phyloP scores from a whole-genome alignment of 192 early-diverging fungal genomes.

The Mortierella hygrophila region DNA sequence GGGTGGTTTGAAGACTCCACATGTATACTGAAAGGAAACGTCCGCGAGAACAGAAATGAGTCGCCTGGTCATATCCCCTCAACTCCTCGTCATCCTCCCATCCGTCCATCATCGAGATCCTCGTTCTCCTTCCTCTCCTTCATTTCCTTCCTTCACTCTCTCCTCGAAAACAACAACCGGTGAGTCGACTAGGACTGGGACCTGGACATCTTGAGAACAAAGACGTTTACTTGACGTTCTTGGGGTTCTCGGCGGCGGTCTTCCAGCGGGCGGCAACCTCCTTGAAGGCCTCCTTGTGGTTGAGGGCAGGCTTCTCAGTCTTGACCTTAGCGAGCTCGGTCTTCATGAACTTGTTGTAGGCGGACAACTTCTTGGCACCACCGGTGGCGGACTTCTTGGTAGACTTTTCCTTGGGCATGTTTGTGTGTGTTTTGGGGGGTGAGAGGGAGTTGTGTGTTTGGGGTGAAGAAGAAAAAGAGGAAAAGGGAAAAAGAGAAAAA shows the following conservation, averaged over 20 bases:
- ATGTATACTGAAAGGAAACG: not conserved
- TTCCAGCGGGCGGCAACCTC: slow-evolving; percentile 73
- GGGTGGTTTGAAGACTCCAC: not conserved
- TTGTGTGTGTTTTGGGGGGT: slow-evolving; percentile 20
- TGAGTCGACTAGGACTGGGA: not conserved
- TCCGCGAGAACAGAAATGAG: not conserved
- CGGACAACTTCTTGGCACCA: slow-evolving; percentile 59
- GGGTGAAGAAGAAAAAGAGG: slow-evolving; percentile 8
- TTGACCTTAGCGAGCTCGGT: slow-evolving; percentile 76
- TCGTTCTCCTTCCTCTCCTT: not conserved
- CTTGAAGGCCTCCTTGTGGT: slow-evolving; percentile 80
- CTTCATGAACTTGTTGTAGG: slow-evolving; percentile 83
- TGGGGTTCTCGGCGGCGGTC: slow-evolving; percentile 73
- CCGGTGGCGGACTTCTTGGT: slow-evolving; percentile 57
- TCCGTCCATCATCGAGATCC: not conserved
- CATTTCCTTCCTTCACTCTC: not conserved
- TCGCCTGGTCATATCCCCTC: not conserved
- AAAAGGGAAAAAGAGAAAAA: slow-evolving; percentile 14
- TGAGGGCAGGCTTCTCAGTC: slow-evolving; percentile 65
- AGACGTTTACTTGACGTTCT: slow-evolving; percentile 58
- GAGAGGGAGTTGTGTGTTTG: not conserved
- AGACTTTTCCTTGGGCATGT: slow-evolving; percentile 66
- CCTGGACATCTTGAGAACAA: not conserved
- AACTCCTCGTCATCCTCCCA: not conserved
- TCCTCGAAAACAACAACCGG: not conserved